Base-by-base conservation (phyloP, 371 early-diverging fungal species). In the Synchytrium microbalum region DNA sequence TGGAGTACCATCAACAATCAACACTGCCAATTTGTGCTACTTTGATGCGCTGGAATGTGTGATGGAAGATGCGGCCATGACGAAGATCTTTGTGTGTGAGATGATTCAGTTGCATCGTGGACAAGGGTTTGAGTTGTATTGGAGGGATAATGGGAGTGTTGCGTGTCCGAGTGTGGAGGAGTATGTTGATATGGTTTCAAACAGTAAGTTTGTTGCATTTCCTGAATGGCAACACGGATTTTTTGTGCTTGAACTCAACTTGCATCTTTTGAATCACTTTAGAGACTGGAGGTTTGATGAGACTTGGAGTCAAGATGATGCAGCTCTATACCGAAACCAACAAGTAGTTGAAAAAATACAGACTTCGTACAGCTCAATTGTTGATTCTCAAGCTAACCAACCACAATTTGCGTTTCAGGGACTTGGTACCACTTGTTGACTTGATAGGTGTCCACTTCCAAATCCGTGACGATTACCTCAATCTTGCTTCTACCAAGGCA, bases 391-490 rank as follows among this genome's bases (percentile, higher is more conserved):
- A 5, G 30, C 56, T 38, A n/a, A 29, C 30, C 8, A n/a, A 8
- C 2, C 25, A n/a, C n/a, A n/a, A n/a, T n/a, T n/a, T n/a, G n/a
- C n/a, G n/a, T n/a, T n/a, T n/a, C 59, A 80, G 80, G 10, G 90
- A 95, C 64, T 93, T 83, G 69, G 85, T 90, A 10, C 77, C 72
- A 1, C 75, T 97, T 59, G 95, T 93, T 0, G 85, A 91, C 68
- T 69, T 89, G 59, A 83, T 98, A 38, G 98, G 97, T 1, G 86
- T 90, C 32, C 90, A 90, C 62, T 98, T 90, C 65, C 98, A 96
- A 78, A 90, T 98, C 62, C 85, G 96, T 27, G 98, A 98, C 72
- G 98, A 98, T 70, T 95, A 91, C 65, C 79, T 96, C 76, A 96
- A 98, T 69, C 74, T 97, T 16, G 85, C 86, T 63, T 92, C 95